Evolutionary conservation across 108 stramenopile species (phyloP), one percentile per base, ranked within the genome.

Genomic region (Stephanodiscus minutulus): DNA sequence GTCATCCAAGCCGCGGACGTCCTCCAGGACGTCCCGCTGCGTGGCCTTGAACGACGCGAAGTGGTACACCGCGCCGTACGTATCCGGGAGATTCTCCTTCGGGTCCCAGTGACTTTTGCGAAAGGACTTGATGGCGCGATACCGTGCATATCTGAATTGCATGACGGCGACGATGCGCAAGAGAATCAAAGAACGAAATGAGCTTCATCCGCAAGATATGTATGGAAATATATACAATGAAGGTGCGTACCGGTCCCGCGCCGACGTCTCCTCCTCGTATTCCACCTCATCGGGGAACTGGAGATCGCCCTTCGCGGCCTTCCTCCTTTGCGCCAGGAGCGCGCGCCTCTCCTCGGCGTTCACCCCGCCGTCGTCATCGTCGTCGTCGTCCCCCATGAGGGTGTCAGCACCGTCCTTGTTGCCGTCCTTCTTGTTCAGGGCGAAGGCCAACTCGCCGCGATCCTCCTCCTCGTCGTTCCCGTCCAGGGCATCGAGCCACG

Each of bases 281-380:
- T 98, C 91, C 22, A 99, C 98, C 72, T 99, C 98, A 71, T 99
- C 99, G 2, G 98, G 98, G 66, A 99, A 99, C 55, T 96, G 89
- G 1, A 90, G 74, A 56, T 98, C 96, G 53, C 94, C 95, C 53
- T 89, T 57, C 31, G 91, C 86, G 63, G 87, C 87, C 64, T 90
- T 89, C 54, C 84, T 76, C 53, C 96, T 68, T 62, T 86, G 85
- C 24, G 89, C 85, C 24, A 85, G 54, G 41, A 92, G 61, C 15
- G 81, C 68, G 13, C 72, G 73, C 27, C 87, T 77, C 63, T 92
- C 93, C 47, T 82, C 86, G 39, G 81, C 82, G 17, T 89, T 83
- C 24, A 93, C 81, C 29, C 69, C 70, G 27, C 74, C 83, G 61
- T 83, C 91, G 61, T 83, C 91, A 22, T 91, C 93, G 9, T 88